Evolutionary conservation across 2,329 filamentous ascomycete species (phyloP).

Genomic region (Ophiostoma sp.): DNA sequence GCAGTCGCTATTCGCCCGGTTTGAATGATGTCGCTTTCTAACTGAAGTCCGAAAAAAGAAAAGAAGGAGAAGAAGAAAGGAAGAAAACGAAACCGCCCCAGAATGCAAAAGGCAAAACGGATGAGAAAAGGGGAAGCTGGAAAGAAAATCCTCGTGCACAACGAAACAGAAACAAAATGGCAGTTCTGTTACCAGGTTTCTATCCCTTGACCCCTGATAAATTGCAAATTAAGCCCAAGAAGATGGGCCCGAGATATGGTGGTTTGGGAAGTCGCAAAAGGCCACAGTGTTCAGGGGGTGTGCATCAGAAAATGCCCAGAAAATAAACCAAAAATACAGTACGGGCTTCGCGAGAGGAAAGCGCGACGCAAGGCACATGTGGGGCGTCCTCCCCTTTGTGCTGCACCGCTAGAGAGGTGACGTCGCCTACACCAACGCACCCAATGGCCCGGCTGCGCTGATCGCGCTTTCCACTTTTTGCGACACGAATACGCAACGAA

Average conservation of each 20-base stretch:
- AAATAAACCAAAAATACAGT: too few relatives aligned
- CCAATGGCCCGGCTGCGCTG: background rate
- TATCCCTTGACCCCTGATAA: conserved; percentile 21
- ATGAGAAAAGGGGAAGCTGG: background rate
- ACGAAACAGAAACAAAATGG: conserved; percentile 14
- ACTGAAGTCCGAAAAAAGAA: background rate
- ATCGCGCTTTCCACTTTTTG: conserved; percentile 22
- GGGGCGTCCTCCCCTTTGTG: background rate
- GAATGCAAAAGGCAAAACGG: background rate
- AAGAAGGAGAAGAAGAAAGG: background rate
- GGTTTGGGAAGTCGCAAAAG: conserved; percentile 17
- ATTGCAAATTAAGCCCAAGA: conserved; percentile 9
- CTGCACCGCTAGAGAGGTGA: conserved; percentile 14
- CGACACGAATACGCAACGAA: background rate
- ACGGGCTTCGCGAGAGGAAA: background rate
- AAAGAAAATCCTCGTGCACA: background rate
- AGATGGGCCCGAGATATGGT: background rate
- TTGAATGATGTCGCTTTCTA: background rate
- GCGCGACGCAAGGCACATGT: conserved; percentile 18
- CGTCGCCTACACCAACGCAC: conserved; percentile 18
- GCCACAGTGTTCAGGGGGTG: conserved; percentile 25
- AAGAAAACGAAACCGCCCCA: background rate
- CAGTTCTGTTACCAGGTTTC: conserved; percentile 14
- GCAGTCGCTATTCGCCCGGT: background rate
- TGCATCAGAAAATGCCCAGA: too few relatives aligned